Evolutionary conservation across 1,139 yeast species (phyloP), one percentile per base, ranked within the genome.

Genomic region (Candida sp.): DNA sequence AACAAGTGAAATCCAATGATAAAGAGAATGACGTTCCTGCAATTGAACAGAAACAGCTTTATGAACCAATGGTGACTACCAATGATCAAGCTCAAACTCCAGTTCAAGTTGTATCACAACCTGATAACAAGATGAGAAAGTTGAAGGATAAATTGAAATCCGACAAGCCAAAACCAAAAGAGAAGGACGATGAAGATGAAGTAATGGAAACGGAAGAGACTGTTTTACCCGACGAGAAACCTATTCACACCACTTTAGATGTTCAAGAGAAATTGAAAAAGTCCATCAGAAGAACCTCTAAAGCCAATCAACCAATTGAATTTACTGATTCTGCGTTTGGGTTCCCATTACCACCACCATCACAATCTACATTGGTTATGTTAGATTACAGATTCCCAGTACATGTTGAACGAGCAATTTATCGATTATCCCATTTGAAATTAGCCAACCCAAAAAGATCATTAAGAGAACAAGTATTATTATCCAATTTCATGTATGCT

Each of bases 401-500:
- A 38, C 97, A 91, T 61, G 95, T 93, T 38, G 99, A 95, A 64
- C 76, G 99, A 38, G 98, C 99, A 1, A 87, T 95, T 44, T 93
- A 93, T 62, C 73, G 99, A 46, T 73, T 95, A 48, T 87, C 96
- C 36, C 99, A 93, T 64, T 69, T 93, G 60, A 93, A 93, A 63
- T 73, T 93, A 52, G 97, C 98, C 35, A 95, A 95, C 59, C 95
- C 98, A 1, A 87, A 89, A 58, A 72, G 98, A 45, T 95, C 95
- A 19, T 70, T 93, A 48, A 76, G 91, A 33, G 97, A 95, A 59
- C 99, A 93, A 61, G 99, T 93, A 2, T 64, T 93, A 41, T 67
- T 93, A 51, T 88, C 97, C 45, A 95, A 95, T 62, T 93, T 93
- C 76, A 93, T 93, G 99, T 93, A 93, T 61, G 95, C 98, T 0